These are phyloP conservation scores for Botrytis sinoallii DNA, from an alignment of 2,329 filamentous ascomycete species.

Conservation along the genomic window DNA sequence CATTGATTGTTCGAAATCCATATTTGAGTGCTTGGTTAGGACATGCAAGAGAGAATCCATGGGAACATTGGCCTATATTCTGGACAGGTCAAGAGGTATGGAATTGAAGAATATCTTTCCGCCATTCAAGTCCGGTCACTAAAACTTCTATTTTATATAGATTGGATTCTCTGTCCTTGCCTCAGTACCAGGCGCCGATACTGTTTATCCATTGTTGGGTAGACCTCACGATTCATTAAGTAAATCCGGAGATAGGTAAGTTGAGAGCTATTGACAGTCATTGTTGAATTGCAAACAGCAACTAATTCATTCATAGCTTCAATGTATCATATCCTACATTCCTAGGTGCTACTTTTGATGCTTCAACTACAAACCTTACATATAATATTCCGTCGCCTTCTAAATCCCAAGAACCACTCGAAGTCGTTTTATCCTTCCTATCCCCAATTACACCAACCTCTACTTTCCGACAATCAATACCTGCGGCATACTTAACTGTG, in stretches of 20 bases:
- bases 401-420: slow-evolving; percentile 41
- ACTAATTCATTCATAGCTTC: slow-evolving; percentile 43
- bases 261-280: neutral
- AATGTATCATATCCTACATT: slow-evolving; percentile 58
- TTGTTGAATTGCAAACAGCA: neutral
- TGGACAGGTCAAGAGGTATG: slow-evolving; percentile 66
- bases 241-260: slow-evolving; percentile 39
- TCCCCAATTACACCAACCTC: slow-evolving; percentile 38
- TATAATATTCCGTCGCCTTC: slow-evolving; percentile 53
- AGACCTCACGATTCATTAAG: slow-evolving; percentile 61
- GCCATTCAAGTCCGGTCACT: neutral
- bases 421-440: slow-evolving; percentile 58
- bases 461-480: slow-evolving; percentile 42
- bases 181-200: slow-evolving; percentile 55
- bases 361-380: slow-evolving; percentile 67
- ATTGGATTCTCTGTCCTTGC: slow-evolving; percentile 63
- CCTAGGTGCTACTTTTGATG: slow-evolving; percentile 62
- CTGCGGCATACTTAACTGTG: slow-evolving; percentile 75
- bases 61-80: slow-evolving; percentile 84
- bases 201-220: slow-evolving; percentile 62
- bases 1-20: slow-evolving; percentile 57
- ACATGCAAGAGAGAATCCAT: slow-evolving; percentile 69
- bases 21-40: slow-evolving; percentile 61
- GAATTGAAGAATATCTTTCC: neutral
- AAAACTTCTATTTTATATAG: slow-evolving; percentile 33